phyloP scores from a whole-genome alignment of 1,139 yeast species.

The Saccharomyces hybrid region DNA sequence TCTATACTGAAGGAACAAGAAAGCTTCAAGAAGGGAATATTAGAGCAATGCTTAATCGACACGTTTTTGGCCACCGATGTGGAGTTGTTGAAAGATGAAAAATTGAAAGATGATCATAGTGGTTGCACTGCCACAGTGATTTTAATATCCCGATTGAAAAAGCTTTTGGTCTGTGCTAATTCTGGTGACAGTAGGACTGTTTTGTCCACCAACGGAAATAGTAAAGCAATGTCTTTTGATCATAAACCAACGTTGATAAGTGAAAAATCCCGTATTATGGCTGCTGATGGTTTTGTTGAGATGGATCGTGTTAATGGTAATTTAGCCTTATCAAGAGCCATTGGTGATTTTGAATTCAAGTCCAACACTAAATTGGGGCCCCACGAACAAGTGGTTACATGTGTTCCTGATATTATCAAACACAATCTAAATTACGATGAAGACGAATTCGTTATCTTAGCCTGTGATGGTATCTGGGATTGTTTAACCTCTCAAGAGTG shows the following conservation, averaged over 20 bases:
- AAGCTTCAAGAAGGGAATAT: constrained; percentile 50
- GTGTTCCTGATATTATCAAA: constrained; percentile 82
- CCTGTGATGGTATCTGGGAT: constrained; percentile 99
- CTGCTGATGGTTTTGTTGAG: constrained; percentile 97
- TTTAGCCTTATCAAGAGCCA: constrained; percentile 89
- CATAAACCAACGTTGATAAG: constrained; percentile 96
- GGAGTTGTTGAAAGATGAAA: constrained; percentile 59
- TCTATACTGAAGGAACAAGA: constrained; percentile 57
- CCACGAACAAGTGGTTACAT: constrained; percentile 94
- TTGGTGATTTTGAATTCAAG: constrained; percentile 95
- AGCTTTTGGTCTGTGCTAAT: constrained; percentile 61
- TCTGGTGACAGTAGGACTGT: constrained; percentile 97
- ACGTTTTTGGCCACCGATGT: constrained; percentile 82
- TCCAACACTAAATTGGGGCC: constrained; percentile 73
- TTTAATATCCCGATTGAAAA: constrained; percentile 41
- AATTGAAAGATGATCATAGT: constrained; percentile 67
- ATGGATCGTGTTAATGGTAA: constrained; percentile 97
- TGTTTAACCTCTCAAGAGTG: constrained; percentile 90
- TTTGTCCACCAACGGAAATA: constrained; percentile 72
- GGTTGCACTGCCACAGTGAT: constrained; percentile 97
- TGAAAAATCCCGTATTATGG: constrained; percentile 83
- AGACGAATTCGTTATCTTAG: constrained; percentile 87
- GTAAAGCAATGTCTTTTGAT: constrained; percentile 88
- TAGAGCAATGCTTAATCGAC: constrained; percentile 66
- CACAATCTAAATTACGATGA: constrained; percentile 54